A percentile compares a stretch with the other conserved stretches of the same genome.
phyloP scores from a whole-genome alignment of 345 rosid species.

The Rhodamnia rubescens region DNA sequence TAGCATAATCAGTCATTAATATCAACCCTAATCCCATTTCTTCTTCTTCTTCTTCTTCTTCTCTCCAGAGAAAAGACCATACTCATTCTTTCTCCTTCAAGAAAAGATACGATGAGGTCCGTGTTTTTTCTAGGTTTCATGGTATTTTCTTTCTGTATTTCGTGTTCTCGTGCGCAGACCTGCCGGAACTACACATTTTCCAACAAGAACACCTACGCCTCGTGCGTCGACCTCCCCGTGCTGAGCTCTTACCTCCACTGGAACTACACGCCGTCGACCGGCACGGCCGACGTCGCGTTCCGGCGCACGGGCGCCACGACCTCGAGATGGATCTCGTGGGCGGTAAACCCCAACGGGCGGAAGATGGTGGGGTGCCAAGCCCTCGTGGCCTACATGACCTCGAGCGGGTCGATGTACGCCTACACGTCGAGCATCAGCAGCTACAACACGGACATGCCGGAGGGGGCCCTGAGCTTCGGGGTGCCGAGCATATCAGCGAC shows the following conservation, averaged over 20 bases:
- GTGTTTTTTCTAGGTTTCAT: neutral
- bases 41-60: neutral
- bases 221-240: conserved; percentile 31
- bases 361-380: conserved; percentile 47
- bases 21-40: neutral
- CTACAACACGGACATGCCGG: neutral
- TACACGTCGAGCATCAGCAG: conserved; percentile 20
- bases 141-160: neutral
- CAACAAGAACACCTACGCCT: conserved; percentile 7
- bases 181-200: conserved; percentile 28
- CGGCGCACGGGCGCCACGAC: conserved; percentile 30
- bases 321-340: conserved; percentile 56
- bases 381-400: conserved; percentile 40
- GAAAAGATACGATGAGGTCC: neutral
- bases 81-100: neutral
- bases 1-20: neutral
- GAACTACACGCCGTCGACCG: conserved; percentile 24
- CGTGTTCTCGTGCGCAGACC: conserved; percentile 11
- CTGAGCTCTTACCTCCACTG: conserved; percentile 60
- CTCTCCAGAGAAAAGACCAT: neutral
- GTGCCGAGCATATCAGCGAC: conserved; percentile 27
- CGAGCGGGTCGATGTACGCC: conserved; percentile 17
- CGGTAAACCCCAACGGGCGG: conserved; percentile 35
- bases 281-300: conserved; percentile 46
- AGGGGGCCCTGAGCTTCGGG: conserved; percentile 24